phyloP scores from a whole-genome alignment of 176 grass and related monocot genomes.

The Areca catechu region DNA sequence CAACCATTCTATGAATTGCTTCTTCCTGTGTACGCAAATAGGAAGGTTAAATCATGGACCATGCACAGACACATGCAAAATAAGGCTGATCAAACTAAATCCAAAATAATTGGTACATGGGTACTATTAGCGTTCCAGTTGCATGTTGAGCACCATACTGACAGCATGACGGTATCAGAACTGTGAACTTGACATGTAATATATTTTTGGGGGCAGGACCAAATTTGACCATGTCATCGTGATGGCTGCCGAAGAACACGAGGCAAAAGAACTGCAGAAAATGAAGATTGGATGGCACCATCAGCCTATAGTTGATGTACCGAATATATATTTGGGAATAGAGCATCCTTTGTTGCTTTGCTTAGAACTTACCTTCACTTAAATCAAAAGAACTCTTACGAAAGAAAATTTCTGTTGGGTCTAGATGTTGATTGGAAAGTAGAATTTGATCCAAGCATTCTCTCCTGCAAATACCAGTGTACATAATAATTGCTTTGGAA shows the following conservation, averaged over 20 bases:
- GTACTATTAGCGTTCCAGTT: too few species aligned
- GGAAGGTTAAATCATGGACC: too few species aligned
- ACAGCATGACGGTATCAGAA: too few species aligned
- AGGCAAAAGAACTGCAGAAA: slow-evolving; percentile 43
- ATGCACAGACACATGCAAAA: too few species aligned
- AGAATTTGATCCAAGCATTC: slow-evolving; percentile 40
- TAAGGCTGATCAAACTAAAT: too few species aligned
- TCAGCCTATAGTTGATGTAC: slow-evolving; percentile 15
- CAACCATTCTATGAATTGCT: too few species aligned
- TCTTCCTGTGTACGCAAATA: too few species aligned
- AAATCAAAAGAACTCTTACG: slow-evolving; percentile 44
- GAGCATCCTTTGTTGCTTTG: neutral
- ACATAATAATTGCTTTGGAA: slow-evolving; percentile 13
- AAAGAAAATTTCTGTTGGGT: slow-evolving; percentile 42
- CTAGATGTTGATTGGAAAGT: slow-evolving; percentile 32
- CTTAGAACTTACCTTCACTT: slow-evolving; percentile 40
- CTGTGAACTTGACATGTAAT: too few species aligned
- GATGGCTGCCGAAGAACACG: slow-evolving; percentile 13
- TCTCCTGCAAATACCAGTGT: slow-evolving; percentile 36
- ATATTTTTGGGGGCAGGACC: too few species aligned
- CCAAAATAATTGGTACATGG: too few species aligned
- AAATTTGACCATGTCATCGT: slow-evolving; percentile 23
- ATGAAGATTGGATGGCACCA: slow-evolving; percentile 9
- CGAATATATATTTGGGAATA: neutral
- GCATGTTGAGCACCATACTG: too few species aligned